Evolutionary conservation across 148 eudicot species (phyloP), one percentile per base, ranked within the genome.

Genomic region (Amaranthus cruentus): DNA sequence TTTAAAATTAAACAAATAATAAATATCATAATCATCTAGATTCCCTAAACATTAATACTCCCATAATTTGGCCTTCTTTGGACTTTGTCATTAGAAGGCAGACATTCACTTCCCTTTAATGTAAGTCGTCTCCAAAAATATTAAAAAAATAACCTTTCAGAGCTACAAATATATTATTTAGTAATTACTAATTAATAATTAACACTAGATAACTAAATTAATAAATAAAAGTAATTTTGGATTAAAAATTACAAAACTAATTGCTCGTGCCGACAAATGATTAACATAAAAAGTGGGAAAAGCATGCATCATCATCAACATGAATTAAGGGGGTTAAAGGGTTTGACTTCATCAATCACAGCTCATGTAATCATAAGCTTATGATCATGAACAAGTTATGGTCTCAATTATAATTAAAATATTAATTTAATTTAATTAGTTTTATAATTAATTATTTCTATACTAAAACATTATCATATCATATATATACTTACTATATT

Each of bases 281-380:
- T 83, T 83, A 83, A 75, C 72, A 62, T 75, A 55, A 53, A 73
- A 70, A 80, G 81, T 80, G 75, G 83, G 58, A 83, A 80, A 83
- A 67, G 49, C 75, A 83, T 66, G 83, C 76, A 83, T 43, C 68
- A 72, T 56, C 56, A 58, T 56, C 42, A 68, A 18, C 60, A 60
- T 62, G 56, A 66, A 75, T 47, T 18, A 64, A 70, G 21, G 47
- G 55, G 47, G 56, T 55, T 77, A 75, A 49, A 54, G 60, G 55
- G 49, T 73, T 77, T 77, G 83, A 77, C 83, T 80, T 56, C 38
- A 55, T 77, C 21, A 72, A 75, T 46, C 72, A 71, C 83, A 77
- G 75, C 86, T 76, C 83, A 75, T 49, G 62, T 80, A 78, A 83
- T 83, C 57, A 83, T 80, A 68, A 65, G 75, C 72, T 75, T 53